Conservation (phyloP, 495 filamentous ascomycete genomes). For the Ascobolus immersus region DNA sequence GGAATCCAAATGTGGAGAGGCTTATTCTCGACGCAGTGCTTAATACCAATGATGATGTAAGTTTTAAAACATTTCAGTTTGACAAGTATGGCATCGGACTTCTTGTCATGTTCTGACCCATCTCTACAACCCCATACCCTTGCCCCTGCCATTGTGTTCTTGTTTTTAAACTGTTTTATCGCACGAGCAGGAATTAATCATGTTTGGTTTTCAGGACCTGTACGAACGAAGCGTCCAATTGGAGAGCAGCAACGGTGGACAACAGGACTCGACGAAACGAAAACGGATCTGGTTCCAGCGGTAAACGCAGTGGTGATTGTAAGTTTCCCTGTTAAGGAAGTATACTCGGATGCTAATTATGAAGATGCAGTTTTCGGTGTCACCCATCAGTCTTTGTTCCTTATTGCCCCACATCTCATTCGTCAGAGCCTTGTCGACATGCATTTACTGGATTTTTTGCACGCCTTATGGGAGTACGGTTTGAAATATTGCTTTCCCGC, state of each 20-base stretch:
- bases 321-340: neutral
- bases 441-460: too few species aligned
- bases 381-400: neutral
- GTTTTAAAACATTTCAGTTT: conserved; percentile 1
- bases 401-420: neutral
- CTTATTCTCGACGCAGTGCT: conserved; percentile 13
- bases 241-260: conserved; percentile 3
- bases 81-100: too few species aligned
- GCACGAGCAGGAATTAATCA: too few species aligned
- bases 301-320: neutral
- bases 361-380: too few species aligned
- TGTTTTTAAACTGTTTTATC: conserved; percentile 1
- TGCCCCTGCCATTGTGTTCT: neutral
- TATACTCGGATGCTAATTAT: neutral
- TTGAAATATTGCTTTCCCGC: too few species aligned
- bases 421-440: too few species aligned
- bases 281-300: neutral
- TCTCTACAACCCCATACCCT: neutral
- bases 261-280: neutral
- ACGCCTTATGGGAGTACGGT: too few species aligned
- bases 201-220: conserved; percentile 11
- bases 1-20: conserved; percentile 11
- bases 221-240: conserved; percentile 16
- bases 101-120: neutral
- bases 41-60: conserved; percentile 16